Conservation (phyloP, 179 eudicot genomes). For the Camellia oleifera region DNA sequence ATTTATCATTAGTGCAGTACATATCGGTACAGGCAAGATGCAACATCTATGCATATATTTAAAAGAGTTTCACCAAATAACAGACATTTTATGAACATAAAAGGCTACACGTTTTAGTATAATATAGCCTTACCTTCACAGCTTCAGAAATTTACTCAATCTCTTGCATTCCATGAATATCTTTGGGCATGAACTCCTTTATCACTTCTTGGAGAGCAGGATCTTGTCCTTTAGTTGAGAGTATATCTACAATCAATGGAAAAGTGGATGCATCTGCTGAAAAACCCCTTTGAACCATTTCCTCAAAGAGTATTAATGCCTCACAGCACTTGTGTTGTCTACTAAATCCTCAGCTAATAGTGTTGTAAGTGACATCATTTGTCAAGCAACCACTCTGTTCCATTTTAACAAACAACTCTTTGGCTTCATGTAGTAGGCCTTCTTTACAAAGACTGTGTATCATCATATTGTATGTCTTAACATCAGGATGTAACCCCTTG, state of each 20-base stretch:
- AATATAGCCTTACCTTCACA: neutral
- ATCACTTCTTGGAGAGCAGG: neutral
- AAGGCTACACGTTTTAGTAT: neutral
- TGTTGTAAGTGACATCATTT: slow-evolving; percentile 11
- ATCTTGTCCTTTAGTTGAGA: neutral
- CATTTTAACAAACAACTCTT: slow-evolving; percentile 7
- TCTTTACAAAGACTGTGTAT: neutral
- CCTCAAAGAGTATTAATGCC: neutral
- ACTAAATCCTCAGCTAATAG: neutral
- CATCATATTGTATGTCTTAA: slow-evolving; percentile 10
- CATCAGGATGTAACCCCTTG: slow-evolving; percentile 11
- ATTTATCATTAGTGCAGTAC: too few relatives aligned
- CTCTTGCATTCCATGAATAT: neutral
- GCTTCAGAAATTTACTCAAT: neutral
- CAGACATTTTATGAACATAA: neutral
- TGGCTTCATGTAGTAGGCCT: slow-evolving; percentile 11
- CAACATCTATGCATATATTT: too few relatives aligned
- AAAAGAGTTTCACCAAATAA: neutral
- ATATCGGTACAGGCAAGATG: too few relatives aligned
- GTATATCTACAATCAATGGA: neutral
- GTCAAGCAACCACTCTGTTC: slow-evolving; percentile 15
- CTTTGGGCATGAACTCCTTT: neutral
- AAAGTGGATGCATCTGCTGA: neutral
- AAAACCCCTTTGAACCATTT: neutral
- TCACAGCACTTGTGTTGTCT: neutral